These are phyloP conservation scores for Annulohypoxylon bovei DNA, from an alignment of 495 filamentous ascomycete species.

Conservation along the genomic window DNA sequence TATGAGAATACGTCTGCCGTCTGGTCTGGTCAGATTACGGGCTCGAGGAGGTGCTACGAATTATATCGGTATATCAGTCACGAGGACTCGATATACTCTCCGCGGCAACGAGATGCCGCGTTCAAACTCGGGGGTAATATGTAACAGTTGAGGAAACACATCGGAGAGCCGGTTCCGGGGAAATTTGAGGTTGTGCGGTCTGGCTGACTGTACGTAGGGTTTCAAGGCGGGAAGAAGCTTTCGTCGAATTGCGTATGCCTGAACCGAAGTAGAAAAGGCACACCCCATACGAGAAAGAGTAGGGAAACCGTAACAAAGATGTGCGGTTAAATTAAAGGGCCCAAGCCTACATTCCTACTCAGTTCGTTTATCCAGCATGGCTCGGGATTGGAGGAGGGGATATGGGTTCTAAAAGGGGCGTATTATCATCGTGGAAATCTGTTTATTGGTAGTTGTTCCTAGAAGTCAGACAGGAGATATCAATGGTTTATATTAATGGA, in stretches of 20 bases:
- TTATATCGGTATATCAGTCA: neutral
- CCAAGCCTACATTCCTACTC: neutral
- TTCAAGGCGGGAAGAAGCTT: neutral
- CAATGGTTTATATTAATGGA: conserved; percentile 10
- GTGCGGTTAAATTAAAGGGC: neutral
- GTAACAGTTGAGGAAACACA: neutral
- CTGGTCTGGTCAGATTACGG: neutral
- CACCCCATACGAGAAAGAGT: neutral
- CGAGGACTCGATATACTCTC: neutral
- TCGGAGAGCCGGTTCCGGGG: neutral
- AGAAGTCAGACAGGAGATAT: neutral
- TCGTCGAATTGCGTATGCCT: neutral
- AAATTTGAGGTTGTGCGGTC: neutral
- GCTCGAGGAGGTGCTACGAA: no score
- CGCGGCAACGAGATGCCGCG: neutral
- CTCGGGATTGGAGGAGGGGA: neutral
- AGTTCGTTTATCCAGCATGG: neutral
- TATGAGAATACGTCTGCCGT: neutral
- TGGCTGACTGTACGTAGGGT: neutral
- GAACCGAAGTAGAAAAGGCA: neutral
- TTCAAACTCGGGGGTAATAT: neutral
- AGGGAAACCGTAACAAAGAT: neutral
- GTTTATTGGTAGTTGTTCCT: neutral
- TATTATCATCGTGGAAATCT: neutral
- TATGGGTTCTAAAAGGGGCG: neutral